Base-by-base conservation (phyloP, 441 rosid genomes). In the Caryocar brasiliense region DNA sequence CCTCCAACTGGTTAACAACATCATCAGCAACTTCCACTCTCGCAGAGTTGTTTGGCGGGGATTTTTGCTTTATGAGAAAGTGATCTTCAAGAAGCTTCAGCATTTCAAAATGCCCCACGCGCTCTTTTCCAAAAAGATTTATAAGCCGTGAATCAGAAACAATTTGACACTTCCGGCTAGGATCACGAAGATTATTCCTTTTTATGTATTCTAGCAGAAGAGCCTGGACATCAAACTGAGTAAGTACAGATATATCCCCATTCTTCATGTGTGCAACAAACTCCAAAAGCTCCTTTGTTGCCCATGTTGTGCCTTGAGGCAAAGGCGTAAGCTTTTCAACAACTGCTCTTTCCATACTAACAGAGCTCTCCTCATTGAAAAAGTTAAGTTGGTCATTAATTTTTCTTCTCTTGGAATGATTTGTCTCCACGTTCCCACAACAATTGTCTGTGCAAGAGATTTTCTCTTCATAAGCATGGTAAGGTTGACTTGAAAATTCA, bases 81-180 rank as follows among this genome's bases (percentile, higher is more conserved):
- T 93, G 99, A 51, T 66, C 64, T 44, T 82, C 95, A 43, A 93
- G 82, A 75, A 93, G 91, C 82, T 81, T 82, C 58, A 78, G 75
- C 97, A 92, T 88, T 70, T 92, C 95, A 68, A 81, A 39, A 60
- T 79, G 95, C 21, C 77, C 90, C 56, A 88, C 74, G 59, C 67
- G 70, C 42, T 61, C 73, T 66, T 69, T 82, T 15, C 90, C 69
- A 47, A 92, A 88, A 61, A 92, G 76, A 52, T 61, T 78, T 49
- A 51, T 27, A 45, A 92, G 99, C 80, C 58, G 80, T 18, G 79
- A 7, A 41, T 92, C 99, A 61, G 97, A 92, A 43, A 58, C 26
- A 52, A 93, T 76, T 51, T 79, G 79, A 45, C 72, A 59, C 54
- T 68, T 74, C 61, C 68, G 73, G 45, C n/a, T 36, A 64, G 92